Percentiles rank a stretch among this genome's conserved stretches.
Evolutionary conservation across 192 early-diverging fungal species (phyloP).

Genomic region (Linnemannia elongata): DNA sequence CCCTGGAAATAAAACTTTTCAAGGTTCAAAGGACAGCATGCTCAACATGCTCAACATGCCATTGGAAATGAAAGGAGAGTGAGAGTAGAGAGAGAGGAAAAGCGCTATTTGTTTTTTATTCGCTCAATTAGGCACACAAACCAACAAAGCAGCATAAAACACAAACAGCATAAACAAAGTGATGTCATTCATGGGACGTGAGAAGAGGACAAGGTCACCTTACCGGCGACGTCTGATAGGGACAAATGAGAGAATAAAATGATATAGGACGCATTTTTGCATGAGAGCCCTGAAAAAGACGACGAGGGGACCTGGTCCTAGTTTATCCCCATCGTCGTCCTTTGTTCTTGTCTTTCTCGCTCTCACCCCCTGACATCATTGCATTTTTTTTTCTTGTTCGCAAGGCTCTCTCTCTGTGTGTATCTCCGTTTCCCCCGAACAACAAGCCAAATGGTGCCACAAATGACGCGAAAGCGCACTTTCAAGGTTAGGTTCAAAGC

Average conservation of each 20-base stretch:
- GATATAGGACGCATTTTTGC: not conserved
- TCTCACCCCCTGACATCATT: not conserved
- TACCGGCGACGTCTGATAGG: not conserved
- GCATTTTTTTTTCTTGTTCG: not conserved
- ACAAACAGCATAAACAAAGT: not conserved
- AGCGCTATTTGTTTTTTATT: not conserved
- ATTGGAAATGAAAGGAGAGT: not conserved
- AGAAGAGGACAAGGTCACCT: not conserved
- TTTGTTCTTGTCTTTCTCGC: no score
- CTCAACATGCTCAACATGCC: not conserved
- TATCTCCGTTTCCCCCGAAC: not conserved
- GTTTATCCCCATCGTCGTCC: no score
- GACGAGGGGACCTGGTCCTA: not conserved
- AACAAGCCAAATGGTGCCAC: not conserved
- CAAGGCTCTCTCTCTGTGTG: not conserved
- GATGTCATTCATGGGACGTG: not conserved
- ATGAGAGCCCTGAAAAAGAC: not conserved
- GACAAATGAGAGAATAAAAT: no score
- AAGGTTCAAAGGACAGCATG: not conserved
- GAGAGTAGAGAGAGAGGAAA: not conserved
- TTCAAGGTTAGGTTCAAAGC: not conserved
- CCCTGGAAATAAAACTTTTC: not conserved
- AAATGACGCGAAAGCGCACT: not conserved
- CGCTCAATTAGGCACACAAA: not conserved
- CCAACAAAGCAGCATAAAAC: not conserved